Evolutionary conservation across 768 basidiomycete species (phyloP).

Genomic region (Lactifluus piperatus): DNA sequence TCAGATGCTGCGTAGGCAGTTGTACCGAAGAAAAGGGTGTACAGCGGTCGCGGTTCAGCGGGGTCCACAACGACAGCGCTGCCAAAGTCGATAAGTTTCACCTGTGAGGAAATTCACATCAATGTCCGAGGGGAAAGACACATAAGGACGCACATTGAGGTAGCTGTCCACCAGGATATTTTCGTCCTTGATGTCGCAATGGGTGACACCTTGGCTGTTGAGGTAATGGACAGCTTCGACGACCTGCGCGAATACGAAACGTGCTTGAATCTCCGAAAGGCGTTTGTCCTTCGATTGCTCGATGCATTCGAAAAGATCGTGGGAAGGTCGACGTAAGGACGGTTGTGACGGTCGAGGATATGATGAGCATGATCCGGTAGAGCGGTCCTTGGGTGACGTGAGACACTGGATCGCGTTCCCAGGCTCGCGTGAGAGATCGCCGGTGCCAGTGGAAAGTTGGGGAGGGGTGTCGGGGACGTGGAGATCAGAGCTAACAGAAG

Average conservation of each 20-base stretch:
- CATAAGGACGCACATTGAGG: constrained; percentile 44
- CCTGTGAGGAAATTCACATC: constrained; percentile 34
- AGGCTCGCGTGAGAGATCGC: background rate
- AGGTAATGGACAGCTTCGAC: constrained; percentile 80
- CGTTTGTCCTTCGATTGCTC: constrained; percentile 77
- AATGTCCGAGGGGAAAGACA: constrained; percentile 12
- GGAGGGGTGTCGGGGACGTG: constrained; percentile 15
- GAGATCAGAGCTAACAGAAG: constrained; percentile 16
- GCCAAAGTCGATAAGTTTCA: constrained; percentile 95
- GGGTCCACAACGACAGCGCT: constrained; percentile 74
- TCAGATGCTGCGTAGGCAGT: constrained; percentile 95
- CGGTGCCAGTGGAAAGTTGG: constrained; percentile 1
- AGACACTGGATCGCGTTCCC: background rate
- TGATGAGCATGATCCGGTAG: background rate
- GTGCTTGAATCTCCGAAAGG: constrained; percentile 68
- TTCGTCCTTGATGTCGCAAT: constrained; percentile 97
- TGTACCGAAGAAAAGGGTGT: constrained; percentile 83
- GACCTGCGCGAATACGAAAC: constrained; percentile 80
- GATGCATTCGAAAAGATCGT: constrained; percentile 94
- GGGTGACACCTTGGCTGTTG: constrained; percentile 74
- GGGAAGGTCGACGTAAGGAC: constrained; percentile 65
- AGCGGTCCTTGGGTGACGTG: background rate
- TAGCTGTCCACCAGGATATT: constrained; percentile 76
- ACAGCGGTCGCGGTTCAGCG: constrained; percentile 49
- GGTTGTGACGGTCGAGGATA: constrained; percentile 20